Conservation (phyloP, 495 filamentous ascomycete genomes). For the Aspergillus incahuasiensis region DNA sequence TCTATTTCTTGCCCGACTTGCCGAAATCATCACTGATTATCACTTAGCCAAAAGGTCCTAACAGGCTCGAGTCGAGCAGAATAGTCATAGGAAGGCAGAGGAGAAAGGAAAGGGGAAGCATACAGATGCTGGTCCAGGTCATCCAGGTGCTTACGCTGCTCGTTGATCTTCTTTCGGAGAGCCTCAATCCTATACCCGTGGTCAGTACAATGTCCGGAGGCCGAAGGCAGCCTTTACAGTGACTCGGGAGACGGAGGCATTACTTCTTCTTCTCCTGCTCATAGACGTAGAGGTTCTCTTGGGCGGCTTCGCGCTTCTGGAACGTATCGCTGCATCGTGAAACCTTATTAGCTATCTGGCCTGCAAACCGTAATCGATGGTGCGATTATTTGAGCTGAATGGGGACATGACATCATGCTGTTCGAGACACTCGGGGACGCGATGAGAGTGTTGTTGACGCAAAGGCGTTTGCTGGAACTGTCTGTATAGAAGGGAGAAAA, state of each 20-base stretch:
- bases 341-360: not conserved
- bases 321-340: conserved; percentile 68
- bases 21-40: conserved; percentile 60
- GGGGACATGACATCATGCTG: conserved; percentile 18
- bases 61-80: not conserved
- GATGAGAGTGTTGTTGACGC: not conserved
- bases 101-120: conserved; percentile 23
- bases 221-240: not conserved
- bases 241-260: conserved; percentile 5
- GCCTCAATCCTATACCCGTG: conserved; percentile 41
- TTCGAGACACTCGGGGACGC: not conserved
- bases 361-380: not conserved
- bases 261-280: conserved; percentile 83
- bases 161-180: conserved; percentile 71
- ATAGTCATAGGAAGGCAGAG: not conserved
- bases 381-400: not conserved
- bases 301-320: conserved; percentile 82
- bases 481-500: not conserved
- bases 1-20: conserved; percentile 69
- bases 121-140: conserved; percentile 83
- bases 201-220: not conserved
- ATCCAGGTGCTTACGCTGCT: conserved; percentile 77
- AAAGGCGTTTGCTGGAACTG: not conserved
- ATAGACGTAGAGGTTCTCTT: conserved; percentile 76
- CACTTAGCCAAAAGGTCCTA: not conserved